Conservation (phyloP, 495 filamentous ascomycete species). For the Lasiosphaeria miniovina region DNA sequence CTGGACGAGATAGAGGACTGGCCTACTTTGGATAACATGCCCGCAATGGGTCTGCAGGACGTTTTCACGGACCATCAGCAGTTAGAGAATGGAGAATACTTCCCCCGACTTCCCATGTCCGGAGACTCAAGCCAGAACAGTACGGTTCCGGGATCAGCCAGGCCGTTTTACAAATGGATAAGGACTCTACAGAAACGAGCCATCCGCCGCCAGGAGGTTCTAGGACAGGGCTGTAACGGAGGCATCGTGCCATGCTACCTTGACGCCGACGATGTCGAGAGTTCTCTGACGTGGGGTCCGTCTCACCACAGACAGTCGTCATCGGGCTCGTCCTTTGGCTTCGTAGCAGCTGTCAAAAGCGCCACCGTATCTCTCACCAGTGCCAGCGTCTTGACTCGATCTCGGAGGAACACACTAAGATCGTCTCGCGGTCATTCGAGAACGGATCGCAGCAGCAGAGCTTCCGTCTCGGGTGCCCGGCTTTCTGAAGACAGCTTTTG, state of each 20-base stretch:
- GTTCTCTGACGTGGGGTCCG: slow-evolving; percentile 21
- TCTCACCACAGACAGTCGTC: slow-evolving; percentile 57
- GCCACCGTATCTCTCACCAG: slow-evolving; percentile 70
- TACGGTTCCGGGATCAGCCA: slow-evolving; percentile 18
- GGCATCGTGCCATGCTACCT: slow-evolving; percentile 40
- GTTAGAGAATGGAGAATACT: slow-evolving; percentile 25
- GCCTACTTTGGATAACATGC: slow-evolving; percentile 44
- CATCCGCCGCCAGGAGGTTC: slow-evolving; percentile 33
- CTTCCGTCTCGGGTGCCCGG: slow-evolving; percentile 56
- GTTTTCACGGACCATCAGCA: slow-evolving; percentile 27
- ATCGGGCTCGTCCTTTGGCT: slow-evolving; percentile 65
- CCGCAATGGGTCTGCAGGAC: slow-evolving; percentile 35
- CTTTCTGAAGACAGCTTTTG: slow-evolving; percentile 66
- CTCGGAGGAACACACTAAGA: slow-evolving; percentile 50
- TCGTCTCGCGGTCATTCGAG: slow-evolving; percentile 54
- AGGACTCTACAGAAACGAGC: slow-evolving; percentile 52
- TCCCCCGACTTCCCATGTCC: slow-evolving; percentile 17
- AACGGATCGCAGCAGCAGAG: slow-evolving; percentile 60
- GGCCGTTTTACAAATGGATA: slow-evolving; percentile 58
- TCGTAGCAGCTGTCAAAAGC: slow-evolving; percentile 73
- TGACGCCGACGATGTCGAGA: slow-evolving; percentile 24
- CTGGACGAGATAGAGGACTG: slow-evolving; percentile 25
- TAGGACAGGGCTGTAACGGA: slow-evolving; percentile 18
- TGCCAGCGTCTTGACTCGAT: slow-evolving; percentile 60
- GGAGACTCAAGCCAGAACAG: slow-evolving; percentile 15